Base-by-base conservation (phyloP, 768 basidiomycete species). In the Gelatoporia subvermispora region DNA sequence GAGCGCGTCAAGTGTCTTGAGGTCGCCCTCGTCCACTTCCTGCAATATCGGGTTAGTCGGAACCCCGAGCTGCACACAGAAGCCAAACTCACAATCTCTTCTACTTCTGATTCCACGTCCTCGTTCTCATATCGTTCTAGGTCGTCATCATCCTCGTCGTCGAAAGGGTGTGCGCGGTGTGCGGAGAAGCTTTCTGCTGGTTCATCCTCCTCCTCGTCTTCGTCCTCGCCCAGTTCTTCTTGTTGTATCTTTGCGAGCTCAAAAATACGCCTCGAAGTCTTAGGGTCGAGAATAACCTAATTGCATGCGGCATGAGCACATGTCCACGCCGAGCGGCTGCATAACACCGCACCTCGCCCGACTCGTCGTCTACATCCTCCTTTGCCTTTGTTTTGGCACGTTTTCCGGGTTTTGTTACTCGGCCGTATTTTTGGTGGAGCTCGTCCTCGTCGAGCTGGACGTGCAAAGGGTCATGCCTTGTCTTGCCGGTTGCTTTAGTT, bases 201-300 rank as follows among this genome's bases (percentile, higher is more conserved):
- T 41, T 68, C 58, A 31, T 64, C 66, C 28, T 49, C 52, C 17
- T 72, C 74, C 17, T 79, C 77, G 25, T 79, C 76, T 1, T 78
- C 78, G 49, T 83, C 80, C 23, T 82, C 75, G 46, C 81, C 82
- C 3, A 94, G 67, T 62, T 97, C 93, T 63, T 92, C 85, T 68
- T 97, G 93, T 67, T 99, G 95, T 57, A 89, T 85, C 61, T 80
- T 77, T 15, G 95, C 95, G 47, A 99, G 80, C 64, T 93, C 88
- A 56, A 99, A 86, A 42, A 99, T 96, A 57, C 82, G 84, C 50
- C 77, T 75, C 0, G 93, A 95, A 5, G 84, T 86, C 67, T 86
- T 90, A 2, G 85, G 77, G 62, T 93, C 89, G 52, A 93, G 65
- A 17, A 82, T 79, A 38, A 70, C 73, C 91, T 94, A 55, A 42